phyloP scores from a whole-genome alignment of 371 early-diverging fungal genomes.

The Sporodiniella umbellata region DNA sequence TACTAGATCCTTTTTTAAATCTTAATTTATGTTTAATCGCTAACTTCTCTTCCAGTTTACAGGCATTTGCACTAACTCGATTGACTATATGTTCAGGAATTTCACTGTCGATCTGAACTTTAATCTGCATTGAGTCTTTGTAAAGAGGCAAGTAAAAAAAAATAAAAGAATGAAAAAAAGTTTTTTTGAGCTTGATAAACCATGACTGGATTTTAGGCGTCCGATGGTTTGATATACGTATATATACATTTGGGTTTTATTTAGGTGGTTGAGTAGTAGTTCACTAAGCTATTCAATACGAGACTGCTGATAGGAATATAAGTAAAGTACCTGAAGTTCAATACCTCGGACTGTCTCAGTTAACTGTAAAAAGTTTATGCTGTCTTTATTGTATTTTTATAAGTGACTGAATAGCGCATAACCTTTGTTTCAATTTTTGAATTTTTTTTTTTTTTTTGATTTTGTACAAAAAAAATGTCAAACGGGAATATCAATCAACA shows the following conservation, averaged over 20 bases:
- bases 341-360: too few species aligned
- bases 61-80: slow-evolving; percentile 25
- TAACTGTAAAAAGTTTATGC: too few species aligned
- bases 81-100: slow-evolving; percentile 51
- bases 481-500: slow-evolving; percentile 56
- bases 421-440: neutral
- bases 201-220: too few species aligned
- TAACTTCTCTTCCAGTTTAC: slow-evolving; percentile 35
- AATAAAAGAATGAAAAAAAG: neutral
- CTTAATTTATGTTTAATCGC: slow-evolving; percentile 20
- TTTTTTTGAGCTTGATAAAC: too few species aligned
- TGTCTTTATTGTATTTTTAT: too few species aligned
- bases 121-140: slow-evolving; percentile 16
- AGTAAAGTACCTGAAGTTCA: too few species aligned
- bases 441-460: neutral
- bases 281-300: too few species aligned
- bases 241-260: too few species aligned
- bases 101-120: slow-evolving; percentile 40
- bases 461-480: slow-evolving; percentile 21
- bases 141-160: neutral
- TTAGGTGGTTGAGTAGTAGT: too few species aligned
- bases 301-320: too few species aligned
- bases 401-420: neutral
- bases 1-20: slow-evolving; percentile 9
- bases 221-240: too few species aligned